Base-by-base conservation (phyloP, 192 early-diverging fungal species). In the Coemansia nantahalensis region DNA sequence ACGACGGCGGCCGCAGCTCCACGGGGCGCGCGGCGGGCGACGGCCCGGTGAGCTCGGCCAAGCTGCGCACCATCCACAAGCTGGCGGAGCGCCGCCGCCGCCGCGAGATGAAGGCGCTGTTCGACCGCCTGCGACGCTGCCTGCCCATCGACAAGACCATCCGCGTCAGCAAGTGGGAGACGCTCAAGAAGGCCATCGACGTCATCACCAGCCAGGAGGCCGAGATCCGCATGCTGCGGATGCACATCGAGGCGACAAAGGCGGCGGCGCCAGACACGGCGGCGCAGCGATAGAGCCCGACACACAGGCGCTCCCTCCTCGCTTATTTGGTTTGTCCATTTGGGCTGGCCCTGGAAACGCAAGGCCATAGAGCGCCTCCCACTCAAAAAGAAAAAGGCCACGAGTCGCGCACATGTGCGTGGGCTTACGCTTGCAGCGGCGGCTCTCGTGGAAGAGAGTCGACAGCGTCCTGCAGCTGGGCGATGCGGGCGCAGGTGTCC, bases 121-220 rank as follows among this genome's bases (percentile, higher is more conserved):
- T 93, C 83, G 91, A 93, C 69, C 84, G 88, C 38, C 71, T 93
- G 16, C 79, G 87, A 37, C 88, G 84, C 48, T 70, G 82, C 13
- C 72, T 93, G 49, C 90, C 91, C 3, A 78, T 89, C 4, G 89
- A 92, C 53, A 84, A 84, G 39, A 84, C 81, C 26, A 71, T 88
- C 22, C 89, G 90, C 42, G 80, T 90, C 24, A 90, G 88, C 71
- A 93, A 93, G 58, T 92, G 91, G 91, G 91, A 93, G 60, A 86
- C 91, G 24, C 61, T 93, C 34, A 88, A 84, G 45, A 93, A 93
- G 87, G 87, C 87, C 72, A 83, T 81, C 40, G 73, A 67, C 38
- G 57, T 75, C 37, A 81, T 79, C 38, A 45, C 52, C 1, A 26
- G 18, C 32, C 72, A 76, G 46, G 72, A 68, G 22, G 37, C 55